Conservation (phyloP, 345 rosid species). For the Alliaria petiolata region DNA sequence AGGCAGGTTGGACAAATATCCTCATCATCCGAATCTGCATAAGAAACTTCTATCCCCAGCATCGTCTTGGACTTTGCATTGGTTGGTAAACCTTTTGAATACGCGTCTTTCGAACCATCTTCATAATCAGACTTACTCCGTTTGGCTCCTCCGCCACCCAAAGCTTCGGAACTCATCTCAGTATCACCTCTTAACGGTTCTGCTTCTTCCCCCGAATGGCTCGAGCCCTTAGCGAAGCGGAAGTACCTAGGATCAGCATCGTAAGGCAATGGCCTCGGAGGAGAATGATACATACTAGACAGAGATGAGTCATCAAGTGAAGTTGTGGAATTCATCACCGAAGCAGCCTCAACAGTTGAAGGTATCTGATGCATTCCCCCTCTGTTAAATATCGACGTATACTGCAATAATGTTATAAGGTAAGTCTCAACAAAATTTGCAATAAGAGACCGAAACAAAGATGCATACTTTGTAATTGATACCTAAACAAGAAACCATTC, state of each 20-base stretch:
- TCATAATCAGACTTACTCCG: conserved; percentile 52
- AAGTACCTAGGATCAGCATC: conserved; percentile 61
- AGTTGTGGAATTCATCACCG: conserved; percentile 55
- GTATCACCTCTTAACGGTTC: conserved; percentile 72
- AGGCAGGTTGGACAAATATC: conserved; percentile 98
- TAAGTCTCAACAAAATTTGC: neutral
- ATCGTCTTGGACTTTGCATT: conserved; percentile 39
- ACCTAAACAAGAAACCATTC: neutral
- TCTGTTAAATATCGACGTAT: conserved; percentile 64
- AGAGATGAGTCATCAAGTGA: conserved; percentile 68
- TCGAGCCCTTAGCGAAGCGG: conserved; percentile 59
- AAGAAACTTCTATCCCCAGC: conserved; percentile 45
- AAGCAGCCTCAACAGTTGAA: conserved; percentile 60
- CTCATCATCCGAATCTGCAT: conserved; percentile 70
- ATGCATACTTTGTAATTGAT: neutral
- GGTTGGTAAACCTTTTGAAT: conserved; percentile 49
- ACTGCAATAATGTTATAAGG: conserved; percentile 40
- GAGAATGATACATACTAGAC: conserved; percentile 74
- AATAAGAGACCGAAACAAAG: neutral
- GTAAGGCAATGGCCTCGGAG: conserved; percentile 96
- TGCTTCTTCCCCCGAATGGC: conserved; percentile 73
- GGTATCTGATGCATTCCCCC: conserved; percentile 71
- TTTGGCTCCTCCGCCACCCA: conserved; percentile 43
- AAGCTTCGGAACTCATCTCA: conserved; percentile 57
- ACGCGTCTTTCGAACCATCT: conserved; percentile 57